Conservation (phyloP, 176 grass and related monocot species). For the Panicum miliaceum region DNA sequence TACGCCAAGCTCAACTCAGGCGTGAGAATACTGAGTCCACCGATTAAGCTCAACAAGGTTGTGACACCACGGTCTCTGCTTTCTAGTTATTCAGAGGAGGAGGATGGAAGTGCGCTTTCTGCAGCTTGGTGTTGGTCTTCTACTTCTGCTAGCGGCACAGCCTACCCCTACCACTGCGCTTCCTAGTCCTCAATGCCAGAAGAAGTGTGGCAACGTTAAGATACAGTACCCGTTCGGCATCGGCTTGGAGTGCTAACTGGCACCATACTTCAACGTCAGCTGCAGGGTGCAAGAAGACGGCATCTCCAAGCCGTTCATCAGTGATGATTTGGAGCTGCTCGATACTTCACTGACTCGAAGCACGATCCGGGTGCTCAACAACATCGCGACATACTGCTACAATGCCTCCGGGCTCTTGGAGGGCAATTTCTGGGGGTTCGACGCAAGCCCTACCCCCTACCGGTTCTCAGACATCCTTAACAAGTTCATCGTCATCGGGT, state of each 20-base stretch:
- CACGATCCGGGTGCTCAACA: neutral
- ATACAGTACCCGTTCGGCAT: constrained; percentile 60
- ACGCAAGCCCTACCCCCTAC: neutral
- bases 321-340: neutral
- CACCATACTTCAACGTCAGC: neutral
- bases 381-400: constrained; percentile 10
- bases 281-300: neutral
- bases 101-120: neutral
- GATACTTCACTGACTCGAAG: neutral
- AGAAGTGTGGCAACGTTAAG: constrained; percentile 39
- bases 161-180: neutral
- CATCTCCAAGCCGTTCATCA: neutral
- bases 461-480: constrained; percentile 33
- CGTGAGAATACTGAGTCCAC: too few relatives aligned
- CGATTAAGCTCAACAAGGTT: too few relatives aligned
- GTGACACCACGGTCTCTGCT: too few relatives aligned
- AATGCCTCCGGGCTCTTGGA: neutral
- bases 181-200: constrained; percentile 23
- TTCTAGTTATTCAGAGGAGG: neutral
- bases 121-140: neutral
- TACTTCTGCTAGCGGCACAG: neutral
- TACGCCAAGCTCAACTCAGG: too few relatives aligned
- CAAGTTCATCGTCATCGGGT: constrained; percentile 53
- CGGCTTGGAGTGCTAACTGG: constrained; percentile 14
- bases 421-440: rapidly evolving